phyloP scores from a whole-genome alignment of 73 alveolate species.

The Paramecium octaurelia region DNA sequence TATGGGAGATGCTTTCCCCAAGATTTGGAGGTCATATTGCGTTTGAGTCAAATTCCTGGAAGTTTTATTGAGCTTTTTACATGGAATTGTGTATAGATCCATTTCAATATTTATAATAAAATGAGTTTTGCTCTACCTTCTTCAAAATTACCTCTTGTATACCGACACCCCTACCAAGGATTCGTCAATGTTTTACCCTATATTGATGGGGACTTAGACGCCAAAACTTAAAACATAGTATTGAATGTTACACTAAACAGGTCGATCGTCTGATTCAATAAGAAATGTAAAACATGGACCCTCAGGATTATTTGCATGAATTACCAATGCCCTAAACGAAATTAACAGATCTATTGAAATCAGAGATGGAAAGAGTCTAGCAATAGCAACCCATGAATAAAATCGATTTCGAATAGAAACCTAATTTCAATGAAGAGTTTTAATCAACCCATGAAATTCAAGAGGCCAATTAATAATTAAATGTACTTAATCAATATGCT shows the following conservation, averaged over 20 bases:
- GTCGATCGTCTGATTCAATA: neutral
- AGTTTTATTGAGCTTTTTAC: neutral
- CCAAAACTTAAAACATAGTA: neutral
- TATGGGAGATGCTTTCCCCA: neutral
- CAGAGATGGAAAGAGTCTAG: conserved; percentile 28
- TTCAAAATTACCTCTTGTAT: conserved; percentile 33
- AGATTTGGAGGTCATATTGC: neutral
- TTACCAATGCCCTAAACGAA: conserved; percentile 11
- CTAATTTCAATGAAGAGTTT: neutral
- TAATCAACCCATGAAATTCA: neutral
- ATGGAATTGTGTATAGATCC: conserved; percentile 13
- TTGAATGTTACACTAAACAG: neutral
- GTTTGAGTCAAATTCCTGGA: neutral
- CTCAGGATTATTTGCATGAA: neutral
- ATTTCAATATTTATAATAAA: neutral
- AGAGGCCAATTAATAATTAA: neutral
- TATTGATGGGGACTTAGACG: conserved; percentile 2
- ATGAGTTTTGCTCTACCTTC: conserved; percentile 34
- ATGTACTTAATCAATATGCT: neutral
- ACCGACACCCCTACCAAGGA: neutral
- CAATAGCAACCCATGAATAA: neutral
- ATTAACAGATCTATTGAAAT: neutral
- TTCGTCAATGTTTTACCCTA: conserved; percentile 3
- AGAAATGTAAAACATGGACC: conserved; percentile 37
- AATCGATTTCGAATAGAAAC: neutral